Percentiles rank a stretch among this genome's conserved stretches.
Evolutionary conservation across 1,284 basidiomycete species (phyloP).

Genomic region (Boletus sp.): DNA sequence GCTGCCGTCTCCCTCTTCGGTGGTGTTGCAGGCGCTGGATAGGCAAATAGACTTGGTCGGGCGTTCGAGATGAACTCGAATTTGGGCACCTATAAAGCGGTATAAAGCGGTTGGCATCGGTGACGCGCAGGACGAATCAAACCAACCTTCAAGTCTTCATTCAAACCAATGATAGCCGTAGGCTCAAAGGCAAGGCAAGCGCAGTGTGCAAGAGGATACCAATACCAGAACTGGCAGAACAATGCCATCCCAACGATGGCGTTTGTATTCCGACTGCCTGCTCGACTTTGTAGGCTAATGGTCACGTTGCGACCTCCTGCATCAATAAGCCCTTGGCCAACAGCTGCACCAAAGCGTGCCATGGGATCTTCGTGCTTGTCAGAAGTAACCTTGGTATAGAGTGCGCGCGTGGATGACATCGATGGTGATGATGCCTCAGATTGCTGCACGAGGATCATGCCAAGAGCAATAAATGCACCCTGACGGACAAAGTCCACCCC

Average conservation of each 20-base stretch:
- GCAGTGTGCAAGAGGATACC: slow-evolving; percentile 96
- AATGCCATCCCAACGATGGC: slow-evolving; percentile 94
- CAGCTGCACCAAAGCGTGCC: slow-evolving; percentile 92
- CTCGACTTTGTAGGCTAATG: slow-evolving; percentile 86
- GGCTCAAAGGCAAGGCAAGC: slow-evolving; percentile 89
- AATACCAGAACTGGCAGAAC: slow-evolving; percentile 99
- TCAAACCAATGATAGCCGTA: slow-evolving; percentile 88
- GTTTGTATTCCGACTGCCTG: slow-evolving; percentile 85
- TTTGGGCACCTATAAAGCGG: slow-evolving; percentile 65
- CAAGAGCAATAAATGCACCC: slow-evolving; percentile 91
- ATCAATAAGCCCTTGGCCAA: slow-evolving; percentile 94
- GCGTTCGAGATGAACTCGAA: slow-evolving; percentile 89
- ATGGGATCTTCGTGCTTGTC: slow-evolving; percentile 98
- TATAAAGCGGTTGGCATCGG: slow-evolving; percentile 8
- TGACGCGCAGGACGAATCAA: slow-evolving; percentile 3
- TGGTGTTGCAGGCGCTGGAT: slow-evolving; percentile 79
- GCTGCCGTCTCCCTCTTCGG: slow-evolving; percentile 87
- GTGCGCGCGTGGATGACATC: slow-evolving; percentile 70
- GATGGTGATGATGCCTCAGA: slow-evolving; percentile 86
- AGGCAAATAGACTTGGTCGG: slow-evolving; percentile 84
- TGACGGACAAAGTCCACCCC: slow-evolving; percentile 96
- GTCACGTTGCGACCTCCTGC: slow-evolving; percentile 94
- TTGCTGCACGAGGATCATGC: slow-evolving; percentile 94
- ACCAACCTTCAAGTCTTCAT: slow-evolving; percentile 77
- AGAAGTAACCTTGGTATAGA: slow-evolving; percentile 83